Conservation (phyloP, 1,284 basidiomycete species). For the Trichosporon sp. region DNA sequence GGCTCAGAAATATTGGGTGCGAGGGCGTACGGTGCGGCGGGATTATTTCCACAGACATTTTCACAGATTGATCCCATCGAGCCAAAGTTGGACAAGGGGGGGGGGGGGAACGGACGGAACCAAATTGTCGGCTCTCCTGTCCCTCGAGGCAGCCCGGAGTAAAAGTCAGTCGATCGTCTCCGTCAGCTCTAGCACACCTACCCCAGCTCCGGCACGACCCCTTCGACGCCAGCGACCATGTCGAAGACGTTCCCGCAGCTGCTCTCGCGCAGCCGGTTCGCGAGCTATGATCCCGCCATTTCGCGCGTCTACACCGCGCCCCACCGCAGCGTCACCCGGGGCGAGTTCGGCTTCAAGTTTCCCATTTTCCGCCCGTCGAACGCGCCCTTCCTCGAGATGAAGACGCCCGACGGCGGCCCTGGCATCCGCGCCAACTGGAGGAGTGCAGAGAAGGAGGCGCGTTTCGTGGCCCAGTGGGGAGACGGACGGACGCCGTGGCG, state of each 20-base stretch:
- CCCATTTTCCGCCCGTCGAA: conserved; percentile 42
- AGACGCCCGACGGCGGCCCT: conserved; percentile 44
- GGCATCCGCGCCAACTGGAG: conserved; percentile 48
- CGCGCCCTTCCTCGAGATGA: conserved; percentile 49
- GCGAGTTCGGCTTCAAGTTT: conserved; percentile 55
- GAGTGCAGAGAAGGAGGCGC: conserved; percentile 52
- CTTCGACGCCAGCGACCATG: conserved; percentile 30
- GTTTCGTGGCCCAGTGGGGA: conserved; percentile 53
- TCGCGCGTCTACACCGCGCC: conserved; percentile 53
- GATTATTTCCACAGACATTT: conserved; percentile 21
- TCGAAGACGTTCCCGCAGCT: conserved; percentile 50
- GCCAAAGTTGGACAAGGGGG: neutral
- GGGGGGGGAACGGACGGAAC: neutral
- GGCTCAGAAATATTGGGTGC: neutral
- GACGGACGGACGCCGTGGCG: conserved; percentile 46
- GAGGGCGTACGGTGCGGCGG: neutral
- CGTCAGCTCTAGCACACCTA: neutral
- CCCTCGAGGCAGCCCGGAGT: neutral
- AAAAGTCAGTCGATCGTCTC: conserved; percentile 2
- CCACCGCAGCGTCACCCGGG: conserved; percentile 35
- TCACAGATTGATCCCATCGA: conserved; percentile 19
- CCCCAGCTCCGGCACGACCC: neutral
- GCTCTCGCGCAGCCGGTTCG: conserved; percentile 50
- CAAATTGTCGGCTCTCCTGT: neutral
- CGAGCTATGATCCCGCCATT: conserved; percentile 53